Evolutionary conservation across 1,139 yeast species (phyloP).

Genomic region (Debaryomyces sp.): DNA sequence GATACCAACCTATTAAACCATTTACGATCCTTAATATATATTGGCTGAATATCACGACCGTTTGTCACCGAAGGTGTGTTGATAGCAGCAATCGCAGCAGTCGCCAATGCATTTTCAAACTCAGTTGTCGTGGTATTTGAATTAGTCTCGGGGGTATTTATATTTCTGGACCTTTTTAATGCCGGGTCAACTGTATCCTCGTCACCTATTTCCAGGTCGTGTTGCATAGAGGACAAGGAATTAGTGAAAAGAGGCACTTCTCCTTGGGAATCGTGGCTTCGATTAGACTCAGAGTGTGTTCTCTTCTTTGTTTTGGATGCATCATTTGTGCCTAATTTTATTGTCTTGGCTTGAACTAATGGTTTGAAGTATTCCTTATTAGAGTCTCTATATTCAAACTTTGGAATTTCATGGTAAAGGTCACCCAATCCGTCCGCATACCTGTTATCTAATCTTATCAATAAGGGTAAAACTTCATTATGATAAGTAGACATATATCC

Average conservation of each 20-base stretch:
- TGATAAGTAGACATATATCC: conserved; percentile 43
- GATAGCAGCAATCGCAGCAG: conserved; percentile 40
- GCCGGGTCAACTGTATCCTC: conserved; percentile 36
- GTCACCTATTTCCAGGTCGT: conserved; percentile 11
- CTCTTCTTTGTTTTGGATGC: conserved; percentile 18
- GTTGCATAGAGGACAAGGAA: conserved; percentile 8
- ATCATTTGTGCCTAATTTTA: conserved; percentile 12
- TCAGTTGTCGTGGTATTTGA: conserved; percentile 20
- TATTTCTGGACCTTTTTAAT: conserved; percentile 26
- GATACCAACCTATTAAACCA: conserved; percentile 42
- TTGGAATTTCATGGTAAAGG: conserved; percentile 35
- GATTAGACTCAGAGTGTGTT: not conserved
- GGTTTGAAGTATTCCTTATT: conserved; percentile 33
- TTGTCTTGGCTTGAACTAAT: conserved; percentile 24
- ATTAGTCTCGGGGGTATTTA: conserved; percentile 10
- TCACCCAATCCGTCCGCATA: conserved; percentile 36
- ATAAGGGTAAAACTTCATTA: conserved; percentile 39
- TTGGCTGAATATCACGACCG: conserved; percentile 23
- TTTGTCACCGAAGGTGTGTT: conserved; percentile 33
- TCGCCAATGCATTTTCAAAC: conserved; percentile 34
- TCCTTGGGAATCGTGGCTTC: conserved; percentile 4
- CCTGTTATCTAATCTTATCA: conserved; percentile 30
- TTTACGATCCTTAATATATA: conserved; percentile 41
- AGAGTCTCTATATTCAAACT: conserved; percentile 37
- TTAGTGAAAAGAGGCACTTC: conserved; percentile 14